phyloP scores from a whole-genome alignment of 2,329 filamentous ascomycete species.

The Aureobasidium sp. region DNA sequence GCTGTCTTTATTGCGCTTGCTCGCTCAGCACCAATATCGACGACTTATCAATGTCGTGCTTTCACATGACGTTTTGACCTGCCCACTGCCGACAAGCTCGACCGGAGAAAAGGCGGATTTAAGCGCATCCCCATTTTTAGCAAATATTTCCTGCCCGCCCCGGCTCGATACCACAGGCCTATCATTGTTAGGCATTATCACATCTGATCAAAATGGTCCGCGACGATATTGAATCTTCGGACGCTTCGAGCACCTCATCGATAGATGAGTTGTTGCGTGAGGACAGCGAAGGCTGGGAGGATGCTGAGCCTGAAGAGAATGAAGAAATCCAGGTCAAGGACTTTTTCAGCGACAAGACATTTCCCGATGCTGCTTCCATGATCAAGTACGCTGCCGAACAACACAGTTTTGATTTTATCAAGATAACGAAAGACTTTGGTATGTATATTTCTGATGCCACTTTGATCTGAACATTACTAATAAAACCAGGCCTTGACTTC shows the following conservation, averaged over 20 bases:
- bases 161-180: background rate
- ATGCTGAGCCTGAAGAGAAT: conserved; percentile 34
- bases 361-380: conserved; percentile 28
- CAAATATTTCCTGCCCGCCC: conserved; percentile 9
- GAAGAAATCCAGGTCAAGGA: conserved; percentile 34
- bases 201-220: conserved; percentile 4
- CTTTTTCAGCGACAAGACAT: conserved; percentile 34
- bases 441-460: conserved; percentile 18
- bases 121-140: background rate
- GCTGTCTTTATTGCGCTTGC: background rate
- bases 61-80: conserved; percentile 6
- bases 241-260: conserved; percentile 20
- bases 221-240: conserved; percentile 18
- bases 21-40: background rate
- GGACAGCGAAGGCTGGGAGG: conserved; percentile 40
- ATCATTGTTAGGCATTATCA: background rate
- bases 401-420: conserved; percentile 37
- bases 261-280: conserved; percentile 11
- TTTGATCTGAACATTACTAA: background rate
- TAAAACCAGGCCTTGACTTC: conserved; percentile 36
- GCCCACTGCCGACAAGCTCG: background rate
- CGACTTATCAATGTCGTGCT: conserved; percentile 14
- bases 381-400: conserved; percentile 31
- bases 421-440: conserved; percentile 31
- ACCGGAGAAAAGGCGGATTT: conserved; percentile 9